These are phyloP conservation scores for Geotrichum australiense DNA, from an alignment of 1,139 yeast species.

Conservation along the genomic window DNA sequence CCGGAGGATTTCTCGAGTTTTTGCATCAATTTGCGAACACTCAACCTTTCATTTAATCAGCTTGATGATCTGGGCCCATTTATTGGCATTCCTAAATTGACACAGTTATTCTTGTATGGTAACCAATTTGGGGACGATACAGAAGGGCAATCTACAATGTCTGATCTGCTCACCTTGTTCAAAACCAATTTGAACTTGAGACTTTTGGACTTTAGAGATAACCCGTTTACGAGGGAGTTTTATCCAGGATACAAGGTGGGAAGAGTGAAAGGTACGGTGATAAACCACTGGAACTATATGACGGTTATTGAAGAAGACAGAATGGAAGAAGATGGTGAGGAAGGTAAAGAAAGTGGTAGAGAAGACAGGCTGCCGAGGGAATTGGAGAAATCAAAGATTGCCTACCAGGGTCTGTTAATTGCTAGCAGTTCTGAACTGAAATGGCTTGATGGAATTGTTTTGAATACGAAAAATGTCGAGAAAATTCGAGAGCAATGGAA, in stretches of 20 bases:
- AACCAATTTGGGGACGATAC: constrained; percentile 21
- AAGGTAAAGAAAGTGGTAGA: neutral
- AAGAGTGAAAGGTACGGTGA: no score
- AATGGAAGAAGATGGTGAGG: neutral
- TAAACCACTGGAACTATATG: neutral
- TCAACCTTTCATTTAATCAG: constrained; percentile 32
- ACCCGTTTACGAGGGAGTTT: constrained; percentile 29
- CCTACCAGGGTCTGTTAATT: constrained; percentile 11
- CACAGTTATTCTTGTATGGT: constrained; percentile 27
- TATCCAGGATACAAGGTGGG: constrained; percentile 22
- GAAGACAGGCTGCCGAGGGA: neutral
- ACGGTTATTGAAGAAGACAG: constrained; percentile 1
- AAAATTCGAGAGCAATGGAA: constrained; percentile 6
- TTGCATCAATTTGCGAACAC: constrained; percentile 31
- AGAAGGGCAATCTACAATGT: neutral
- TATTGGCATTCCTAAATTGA: constrained; percentile 27
- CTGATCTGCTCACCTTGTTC: constrained; percentile 20
- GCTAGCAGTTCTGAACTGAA: constrained; percentile 6
- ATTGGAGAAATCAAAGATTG: constrained; percentile 2
- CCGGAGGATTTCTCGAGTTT: constrained; percentile 27
- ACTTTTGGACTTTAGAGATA: constrained; percentile 31
- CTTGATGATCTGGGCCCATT: constrained; percentile 25
- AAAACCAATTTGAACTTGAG: constrained; percentile 25
- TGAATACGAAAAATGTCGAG: constrained; percentile 1
- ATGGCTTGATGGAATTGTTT: constrained; percentile 14